Evolutionary conservation across 2,329 filamentous ascomycete species (phyloP).

Genomic region (Penicillium sclerotiorum): DNA sequence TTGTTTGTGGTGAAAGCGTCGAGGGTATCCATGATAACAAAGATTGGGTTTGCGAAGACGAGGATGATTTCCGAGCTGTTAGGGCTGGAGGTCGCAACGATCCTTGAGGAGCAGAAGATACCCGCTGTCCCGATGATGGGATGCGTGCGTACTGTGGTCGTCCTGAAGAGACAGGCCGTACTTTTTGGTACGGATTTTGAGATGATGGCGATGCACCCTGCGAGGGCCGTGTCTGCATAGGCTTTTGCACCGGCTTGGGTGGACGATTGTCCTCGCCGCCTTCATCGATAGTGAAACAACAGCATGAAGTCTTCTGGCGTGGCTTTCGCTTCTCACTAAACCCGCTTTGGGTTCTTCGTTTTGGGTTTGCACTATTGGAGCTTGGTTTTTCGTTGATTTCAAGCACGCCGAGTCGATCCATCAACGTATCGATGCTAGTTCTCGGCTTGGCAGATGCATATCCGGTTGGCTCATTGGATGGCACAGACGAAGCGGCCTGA

Average conservation of each 20-base stretch:
- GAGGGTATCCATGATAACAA: slow-evolving; percentile 71
- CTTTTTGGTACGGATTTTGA: slow-evolving; percentile 10
- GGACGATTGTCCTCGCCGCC: slow-evolving; percentile 29
- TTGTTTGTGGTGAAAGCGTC: slow-evolving; percentile 65
- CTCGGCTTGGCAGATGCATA: slow-evolving; percentile 63
- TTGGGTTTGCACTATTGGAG: slow-evolving; percentile 10
- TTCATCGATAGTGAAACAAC: slow-evolving; percentile 36
- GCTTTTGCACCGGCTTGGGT: slow-evolving; percentile 26
- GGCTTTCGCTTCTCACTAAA: slow-evolving; percentile 13
- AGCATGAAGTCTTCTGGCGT: slow-evolving; percentile 27
- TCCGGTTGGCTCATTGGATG: slow-evolving; percentile 20
- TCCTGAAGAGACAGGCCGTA: slow-evolving; percentile 4
- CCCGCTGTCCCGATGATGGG: no score
- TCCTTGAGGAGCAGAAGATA: slow-evolving; percentile 11
- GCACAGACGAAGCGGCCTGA: slow-evolving; percentile 59
- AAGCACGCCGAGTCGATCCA: slow-evolving; percentile 76
- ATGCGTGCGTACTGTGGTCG: slow-evolving; percentile 9
- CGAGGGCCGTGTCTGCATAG: slow-evolving; percentile 10
- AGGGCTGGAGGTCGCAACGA: slow-evolving; percentile 16
- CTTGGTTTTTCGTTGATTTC: slow-evolving; percentile 55
- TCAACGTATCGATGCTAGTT: slow-evolving; percentile 83
- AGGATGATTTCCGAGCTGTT: slow-evolving; percentile 18
- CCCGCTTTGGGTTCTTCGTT: no score
- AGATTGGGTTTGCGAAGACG: slow-evolving; percentile 44
- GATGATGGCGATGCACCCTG: slow-evolving; percentile 6